Evolutionary conservation across 345 rosid species (phyloP).

Genomic region (Odontarrhena argentea): DNA sequence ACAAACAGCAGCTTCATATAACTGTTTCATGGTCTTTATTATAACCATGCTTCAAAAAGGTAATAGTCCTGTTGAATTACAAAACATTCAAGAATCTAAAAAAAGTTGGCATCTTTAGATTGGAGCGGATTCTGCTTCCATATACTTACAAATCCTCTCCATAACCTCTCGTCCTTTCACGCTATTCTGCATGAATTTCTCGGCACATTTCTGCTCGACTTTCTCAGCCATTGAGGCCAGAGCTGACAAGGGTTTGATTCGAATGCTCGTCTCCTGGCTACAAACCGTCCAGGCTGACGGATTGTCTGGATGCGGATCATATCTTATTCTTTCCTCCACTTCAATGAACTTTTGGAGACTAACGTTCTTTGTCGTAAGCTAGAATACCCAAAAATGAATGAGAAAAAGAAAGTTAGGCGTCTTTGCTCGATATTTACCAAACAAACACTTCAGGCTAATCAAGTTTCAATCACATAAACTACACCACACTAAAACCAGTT

Average conservation of each 20-base stretch:
- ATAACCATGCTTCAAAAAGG: conserved; percentile 27
- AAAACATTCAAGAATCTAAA: conserved; percentile 29
- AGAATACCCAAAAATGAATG: conserved; percentile 22
- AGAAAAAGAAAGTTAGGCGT: background rate
- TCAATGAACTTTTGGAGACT: conserved; percentile 89
- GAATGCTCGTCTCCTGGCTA: conserved; percentile 84
- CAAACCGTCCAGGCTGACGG: conserved; percentile 80
- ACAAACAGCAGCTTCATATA: conserved; percentile 11
- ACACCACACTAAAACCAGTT: conserved; percentile 15
- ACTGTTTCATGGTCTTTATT: conserved; percentile 30
- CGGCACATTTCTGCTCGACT: conserved; percentile 87
- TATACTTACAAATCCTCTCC: conserved; percentile 96
- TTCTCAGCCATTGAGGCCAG: conserved; percentile 98
- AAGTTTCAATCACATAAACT: background rate
- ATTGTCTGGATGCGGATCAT: conserved; percentile 88
- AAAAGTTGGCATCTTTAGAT: conserved; percentile 38
- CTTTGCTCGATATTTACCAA: background rate
- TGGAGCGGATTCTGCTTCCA: conserved; percentile 78
- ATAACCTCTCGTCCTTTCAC: conserved; percentile 88
- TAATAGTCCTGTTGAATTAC: conserved; percentile 14
- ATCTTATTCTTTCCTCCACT: conserved; percentile 85
- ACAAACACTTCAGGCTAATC: background rate
- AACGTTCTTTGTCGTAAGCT: conserved; percentile 76
- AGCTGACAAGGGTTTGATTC: conserved; percentile 83
- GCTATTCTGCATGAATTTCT: conserved; percentile 91